Percentiles rank a stretch among this genome's conserved stretches.
Conservation (phyloP, 306 rosid genomes). For the Inga leiocalycina region DNA sequence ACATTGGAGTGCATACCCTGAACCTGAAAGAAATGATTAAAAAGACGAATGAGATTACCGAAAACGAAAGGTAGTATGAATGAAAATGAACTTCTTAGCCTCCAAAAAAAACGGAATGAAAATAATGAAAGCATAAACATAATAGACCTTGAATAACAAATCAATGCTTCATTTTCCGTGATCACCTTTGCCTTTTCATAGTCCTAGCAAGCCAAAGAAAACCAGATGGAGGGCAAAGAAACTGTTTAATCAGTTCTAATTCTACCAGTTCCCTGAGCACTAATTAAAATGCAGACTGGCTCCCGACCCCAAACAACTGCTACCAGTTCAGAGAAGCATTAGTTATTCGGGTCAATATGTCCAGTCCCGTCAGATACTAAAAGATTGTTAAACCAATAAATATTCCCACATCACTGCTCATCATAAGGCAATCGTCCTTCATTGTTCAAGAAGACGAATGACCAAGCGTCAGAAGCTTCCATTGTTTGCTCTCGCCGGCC, state of each 20-base stretch:
- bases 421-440: neutral
- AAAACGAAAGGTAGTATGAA: neutral
- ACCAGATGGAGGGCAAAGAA: neutral
- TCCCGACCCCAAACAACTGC: neutral
- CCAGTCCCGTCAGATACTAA: too few species aligned
- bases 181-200: too few species aligned
- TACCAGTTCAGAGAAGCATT: neutral
- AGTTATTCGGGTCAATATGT: neutral
- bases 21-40: constrained; percentile 45
- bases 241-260: neutral
- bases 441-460: neutral
- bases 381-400: neutral
- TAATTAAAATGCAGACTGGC: neutral
- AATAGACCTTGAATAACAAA: too few species aligned
- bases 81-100: neutral
- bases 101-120: neutral
- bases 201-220: constrained; percentile 1
- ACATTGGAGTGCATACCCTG: constrained; percentile 97
- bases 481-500: neutral
- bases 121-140: too few species aligned
- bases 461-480: neutral
- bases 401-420: neutral
- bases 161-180: too few species aligned
- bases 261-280: neutral
- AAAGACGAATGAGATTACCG: neutral